Evolutionary conservation across 169 alveolate species (phyloP).

Genomic region (Plasmodium reichenowi): DNA sequence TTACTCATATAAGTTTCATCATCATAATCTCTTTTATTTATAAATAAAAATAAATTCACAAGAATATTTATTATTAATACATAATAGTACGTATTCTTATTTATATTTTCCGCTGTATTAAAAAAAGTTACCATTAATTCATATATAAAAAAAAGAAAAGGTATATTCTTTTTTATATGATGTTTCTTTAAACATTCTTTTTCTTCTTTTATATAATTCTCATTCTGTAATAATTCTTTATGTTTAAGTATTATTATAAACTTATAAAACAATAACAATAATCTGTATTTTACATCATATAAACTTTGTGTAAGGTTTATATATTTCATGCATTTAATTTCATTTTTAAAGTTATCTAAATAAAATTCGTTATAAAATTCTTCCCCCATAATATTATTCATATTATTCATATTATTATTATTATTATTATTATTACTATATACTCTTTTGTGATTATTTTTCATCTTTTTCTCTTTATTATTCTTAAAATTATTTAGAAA

Average conservation of each 20-base stretch:
- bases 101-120: conserved; percentile 7
- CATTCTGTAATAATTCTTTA: conserved; percentile 25
- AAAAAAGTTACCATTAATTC: conserved; percentile 31
- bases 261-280: conserved; percentile 34
- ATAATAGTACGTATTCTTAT: conserved; percentile 17
- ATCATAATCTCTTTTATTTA: not conserved
- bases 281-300: conserved; percentile 43
- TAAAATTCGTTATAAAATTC: not conserved
- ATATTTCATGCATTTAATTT: conserved; percentile 62
- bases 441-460: conserved; percentile 20
- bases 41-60: conserved; percentile 16
- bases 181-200: conserved; percentile 1
- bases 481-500: not conserved
- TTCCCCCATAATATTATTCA: not conserved
- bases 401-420: not conserved
- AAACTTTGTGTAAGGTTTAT: conserved; percentile 50
- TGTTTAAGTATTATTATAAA: conserved; percentile 39
- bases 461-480: conserved; percentile 10
- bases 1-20: not conserved
- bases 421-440: not conserved
- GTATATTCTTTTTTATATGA: conserved; percentile 12
- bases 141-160: conserved; percentile 60
- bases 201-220: conserved; percentile 21
- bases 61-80: conserved; percentile 30
- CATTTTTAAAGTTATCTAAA: conserved; percentile 54